A percentile compares a stretch with the other conserved stretches of the same genome.
Conservation (phyloP, 148 eudicot species). For the Chenopodium formosanum region DNA sequence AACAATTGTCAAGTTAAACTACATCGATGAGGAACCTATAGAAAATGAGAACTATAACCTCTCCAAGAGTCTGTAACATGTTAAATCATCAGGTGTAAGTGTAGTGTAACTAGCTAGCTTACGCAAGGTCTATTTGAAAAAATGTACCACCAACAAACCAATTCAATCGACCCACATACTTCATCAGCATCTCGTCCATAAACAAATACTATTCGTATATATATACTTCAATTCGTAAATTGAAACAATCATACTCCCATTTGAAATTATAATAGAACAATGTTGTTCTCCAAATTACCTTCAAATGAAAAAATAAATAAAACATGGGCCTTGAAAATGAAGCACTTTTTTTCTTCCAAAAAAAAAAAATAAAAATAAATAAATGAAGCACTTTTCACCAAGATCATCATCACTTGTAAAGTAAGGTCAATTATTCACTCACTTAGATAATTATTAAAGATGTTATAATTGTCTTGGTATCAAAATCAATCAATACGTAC, state of each 20-base stretch:
- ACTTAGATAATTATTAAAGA: background rate
- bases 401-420: background rate
- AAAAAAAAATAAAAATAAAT: background rate
- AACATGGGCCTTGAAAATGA: background rate
- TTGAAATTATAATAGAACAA: slow-evolving; percentile 2
- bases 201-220: too few relatives aligned
- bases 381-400: background rate
- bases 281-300: slow-evolving; percentile 1
- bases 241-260: background rate
- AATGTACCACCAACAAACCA: background rate
- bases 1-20: too few relatives aligned
- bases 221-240: background rate
- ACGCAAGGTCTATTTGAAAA: background rate
- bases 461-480: background rate
- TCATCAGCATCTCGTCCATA: background rate
- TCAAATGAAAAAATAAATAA: background rate
- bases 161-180: background rate
- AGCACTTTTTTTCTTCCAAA: background rate
- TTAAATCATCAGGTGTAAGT: background rate
- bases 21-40: background rate
- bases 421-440: background rate
- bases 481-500: background rate
- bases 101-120: background rate
- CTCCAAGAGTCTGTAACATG: background rate
- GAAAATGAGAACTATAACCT: background rate